phyloP scores from a whole-genome alignment of 352 stramenopile species.

The Globisporangium perplexum region DNA sequence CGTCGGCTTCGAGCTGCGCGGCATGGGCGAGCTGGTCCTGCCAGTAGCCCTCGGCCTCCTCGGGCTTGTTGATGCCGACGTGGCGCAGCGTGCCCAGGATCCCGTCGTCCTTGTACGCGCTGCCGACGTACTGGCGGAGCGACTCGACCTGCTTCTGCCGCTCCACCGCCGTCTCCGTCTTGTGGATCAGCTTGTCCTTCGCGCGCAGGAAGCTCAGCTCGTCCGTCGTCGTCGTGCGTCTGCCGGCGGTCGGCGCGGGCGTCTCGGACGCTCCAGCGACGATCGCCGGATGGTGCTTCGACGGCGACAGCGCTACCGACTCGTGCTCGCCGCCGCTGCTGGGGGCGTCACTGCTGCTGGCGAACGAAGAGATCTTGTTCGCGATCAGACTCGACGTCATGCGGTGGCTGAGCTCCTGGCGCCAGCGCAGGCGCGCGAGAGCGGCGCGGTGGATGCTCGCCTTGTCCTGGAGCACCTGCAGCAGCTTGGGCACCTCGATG shows the following conservation, averaged over 20 bases:
- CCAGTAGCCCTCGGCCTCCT: conserved; percentile 71
- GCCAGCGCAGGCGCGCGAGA: conserved; percentile 58
- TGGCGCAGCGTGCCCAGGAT: conserved; percentile 65
- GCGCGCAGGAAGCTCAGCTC: conserved; percentile 49
- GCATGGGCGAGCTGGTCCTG: conserved; percentile 74
- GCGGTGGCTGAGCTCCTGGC: conserved; percentile 54
- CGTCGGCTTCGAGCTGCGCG: conserved; percentile 57
- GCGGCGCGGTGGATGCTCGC: conserved; percentile 57
- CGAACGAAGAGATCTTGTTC: conserved; percentile 6
- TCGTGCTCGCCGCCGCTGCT: neutral
- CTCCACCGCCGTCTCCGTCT: conserved; percentile 55
- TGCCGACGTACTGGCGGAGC: conserved; percentile 67
- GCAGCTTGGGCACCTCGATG: conserved; percentile 60
- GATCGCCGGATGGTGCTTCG: neutral
- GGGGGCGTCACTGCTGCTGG: neutral
- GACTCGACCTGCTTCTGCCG: conserved; percentile 53
- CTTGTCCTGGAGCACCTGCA: conserved; percentile 63
- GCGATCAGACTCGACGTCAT: conserved; percentile 16
- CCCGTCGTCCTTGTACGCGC: conserved; percentile 66
- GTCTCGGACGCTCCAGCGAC: neutral
- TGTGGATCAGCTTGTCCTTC: conserved; percentile 74
- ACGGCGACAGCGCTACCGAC: neutral
- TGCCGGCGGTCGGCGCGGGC: neutral
- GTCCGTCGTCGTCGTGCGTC: conserved; percentile 8
- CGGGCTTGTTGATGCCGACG: conserved; percentile 72